Percentiles rank a stretch among this genome's conserved stretches.
Conservation (phyloP, 306 rosid genomes). For the Trichosanthes cucumerina region DNA sequence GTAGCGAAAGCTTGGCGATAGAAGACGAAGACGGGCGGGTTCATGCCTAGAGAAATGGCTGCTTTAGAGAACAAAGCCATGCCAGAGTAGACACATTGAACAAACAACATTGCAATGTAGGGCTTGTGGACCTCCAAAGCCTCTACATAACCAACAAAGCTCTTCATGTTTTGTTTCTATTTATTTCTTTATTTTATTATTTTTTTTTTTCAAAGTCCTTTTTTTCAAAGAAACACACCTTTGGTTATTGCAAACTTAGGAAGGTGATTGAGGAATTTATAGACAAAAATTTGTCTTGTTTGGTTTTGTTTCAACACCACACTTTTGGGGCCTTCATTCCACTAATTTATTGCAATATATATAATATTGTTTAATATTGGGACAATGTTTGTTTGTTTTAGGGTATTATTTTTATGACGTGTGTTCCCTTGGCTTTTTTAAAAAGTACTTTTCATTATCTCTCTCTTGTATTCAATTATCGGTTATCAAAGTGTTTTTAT, state of each 20-base stretch:
- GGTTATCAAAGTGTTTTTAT: too few species aligned
- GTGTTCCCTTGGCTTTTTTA: background rate
- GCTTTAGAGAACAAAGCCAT: conserved; percentile 91
- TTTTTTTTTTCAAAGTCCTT: background rate
- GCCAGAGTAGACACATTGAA: conserved; percentile 68
- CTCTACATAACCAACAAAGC: conserved; percentile 9
- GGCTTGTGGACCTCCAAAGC: conserved; percentile 36
- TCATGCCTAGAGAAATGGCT: conserved; percentile 84
- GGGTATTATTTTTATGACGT: background rate
- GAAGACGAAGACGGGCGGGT: conserved; percentile 76
- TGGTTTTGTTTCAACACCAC: too few species aligned
- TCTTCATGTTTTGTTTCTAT: conserved; percentile 25
- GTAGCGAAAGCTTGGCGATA: conserved; percentile 83
- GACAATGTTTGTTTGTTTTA: background rate
- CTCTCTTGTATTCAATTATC: background rate
- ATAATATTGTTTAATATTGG: too few species aligned
- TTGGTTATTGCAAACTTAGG: background rate
- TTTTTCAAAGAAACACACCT: background rate
- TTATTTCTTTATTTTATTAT: too few species aligned
- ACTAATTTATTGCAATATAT: too few species aligned
- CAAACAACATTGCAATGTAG: conserved; percentile 59
- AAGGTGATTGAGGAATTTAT: background rate
- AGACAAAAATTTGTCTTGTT: background rate
- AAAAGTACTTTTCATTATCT: background rate
- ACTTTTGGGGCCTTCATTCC: background rate